Evolutionary conservation across 2,329 filamentous ascomycete species (phyloP).

Genomic region (Sclerotinia glacialis): DNA sequence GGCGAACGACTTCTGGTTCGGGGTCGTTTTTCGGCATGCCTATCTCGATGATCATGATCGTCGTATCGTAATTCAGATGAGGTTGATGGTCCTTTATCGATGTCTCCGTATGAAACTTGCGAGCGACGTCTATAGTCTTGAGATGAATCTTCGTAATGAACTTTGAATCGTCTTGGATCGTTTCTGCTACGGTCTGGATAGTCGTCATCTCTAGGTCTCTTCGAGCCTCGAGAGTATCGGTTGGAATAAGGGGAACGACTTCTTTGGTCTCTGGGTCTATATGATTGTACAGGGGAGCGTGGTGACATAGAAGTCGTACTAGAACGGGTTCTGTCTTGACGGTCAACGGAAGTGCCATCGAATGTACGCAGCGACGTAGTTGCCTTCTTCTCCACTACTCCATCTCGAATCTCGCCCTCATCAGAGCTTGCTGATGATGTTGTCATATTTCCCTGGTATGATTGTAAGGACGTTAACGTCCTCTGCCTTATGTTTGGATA

Average conservation of each 20-base stretch:
- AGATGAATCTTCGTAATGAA: conserved; percentile 57
- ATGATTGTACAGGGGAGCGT: conserved; percentile 40
- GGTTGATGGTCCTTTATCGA: conserved; percentile 45
- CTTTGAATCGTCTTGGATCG: conserved; percentile 59
- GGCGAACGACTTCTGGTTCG: conserved; percentile 53
- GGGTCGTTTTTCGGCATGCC: conserved; percentile 51
- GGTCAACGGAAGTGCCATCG: conserved; percentile 86
- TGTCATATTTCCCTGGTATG: conserved; percentile 43
- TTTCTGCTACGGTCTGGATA: conserved; percentile 48
- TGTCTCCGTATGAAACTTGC: conserved; percentile 54
- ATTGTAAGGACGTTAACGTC: conserved; percentile 35
- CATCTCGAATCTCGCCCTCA: conserved; percentile 83
- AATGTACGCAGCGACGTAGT: conserved; percentile 76
- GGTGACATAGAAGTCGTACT: conserved; percentile 40
- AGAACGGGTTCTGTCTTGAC: conserved; percentile 73
- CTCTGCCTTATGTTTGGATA: conserved; percentile 38
- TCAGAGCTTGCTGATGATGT: conserved; percentile 64
- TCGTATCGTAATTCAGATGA: conserved; percentile 45
- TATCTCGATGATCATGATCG: conserved; percentile 53
- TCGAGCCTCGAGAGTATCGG: conserved; percentile 52
- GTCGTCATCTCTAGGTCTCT: conserved; percentile 64
- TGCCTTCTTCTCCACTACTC: conserved; percentile 84
- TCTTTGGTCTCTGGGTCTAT: conserved; percentile 47
- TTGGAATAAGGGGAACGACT: conserved; percentile 54
- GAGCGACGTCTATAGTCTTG: conserved; percentile 48